Evolutionary conservation across 2,329 filamentous ascomycete species (phyloP), one percentile per base, ranked within the genome.

Genomic region (Cordyceps pruinosa): DNA sequence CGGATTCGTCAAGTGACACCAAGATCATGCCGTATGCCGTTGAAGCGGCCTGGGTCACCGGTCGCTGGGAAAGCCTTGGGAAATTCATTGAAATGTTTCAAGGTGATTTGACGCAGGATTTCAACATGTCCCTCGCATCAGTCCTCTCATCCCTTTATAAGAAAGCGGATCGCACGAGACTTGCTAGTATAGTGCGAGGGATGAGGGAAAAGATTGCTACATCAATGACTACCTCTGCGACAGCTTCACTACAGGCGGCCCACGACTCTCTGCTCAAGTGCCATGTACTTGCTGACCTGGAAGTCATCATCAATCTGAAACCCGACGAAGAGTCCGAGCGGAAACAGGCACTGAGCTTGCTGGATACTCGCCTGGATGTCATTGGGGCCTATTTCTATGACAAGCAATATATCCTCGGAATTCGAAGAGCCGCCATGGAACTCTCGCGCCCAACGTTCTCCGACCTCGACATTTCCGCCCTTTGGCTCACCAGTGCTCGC

Each of bases 41-140:
- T 3, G 94, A 99, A 74, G 92, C 94, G 21, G 87, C 91, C 12
- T 99, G 94, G 92, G 87, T 90, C 42, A 93, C 89, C 4, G 84
- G 86, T 9, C 86, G 90, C 70, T 96, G 92, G 88, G 76, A 85
- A 52, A 86, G 84, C 5, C 76, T 97, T 32, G 77, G 86, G 59
- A 84, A 81, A 50, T 90, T 91, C 65, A 76, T 88, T 6, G 68
- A 70, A 19, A 71, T 77, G 23, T 83, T 81, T 60, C 74, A 78
- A 51, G 77, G 82, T 37, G 75, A 79, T 51, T 58, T 65, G 9
- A 62, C 69, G 3, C 66, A 73, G 51, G 85, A 95, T 61, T 96
- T 99, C 73, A 92, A 95, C 65, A 80, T 96, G 48, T 87, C 86
- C 8, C 76, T 99, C 61, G 93, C 88, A 0, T 64, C 66, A 17